Evolutionary conservation across 805 yeast species (phyloP).

Genomic region (Metschnikowia corniflorae): DNA sequence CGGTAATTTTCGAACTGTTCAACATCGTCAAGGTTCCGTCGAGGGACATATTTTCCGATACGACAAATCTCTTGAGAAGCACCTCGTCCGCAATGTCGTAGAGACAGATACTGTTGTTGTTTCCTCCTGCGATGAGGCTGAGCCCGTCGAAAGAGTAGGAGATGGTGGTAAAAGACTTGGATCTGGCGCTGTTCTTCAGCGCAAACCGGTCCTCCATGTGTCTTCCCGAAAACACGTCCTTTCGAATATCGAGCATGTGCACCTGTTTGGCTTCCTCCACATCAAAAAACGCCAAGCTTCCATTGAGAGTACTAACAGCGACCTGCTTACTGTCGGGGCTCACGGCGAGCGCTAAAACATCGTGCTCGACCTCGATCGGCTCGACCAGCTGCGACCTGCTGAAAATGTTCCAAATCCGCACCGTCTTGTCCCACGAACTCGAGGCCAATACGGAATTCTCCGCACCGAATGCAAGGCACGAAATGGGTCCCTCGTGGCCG

Average conservation of each 20-base stretch:
- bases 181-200: conserved; percentile 74
- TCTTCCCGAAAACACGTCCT: conserved; percentile 86
- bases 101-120: conserved; percentile 83
- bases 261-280: conserved; percentile 76
- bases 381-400: conserved; percentile 84
- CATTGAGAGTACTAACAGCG: conserved; percentile 85
- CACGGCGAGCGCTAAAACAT: conserved; percentile 76
- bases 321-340: conserved; percentile 92
- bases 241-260: conserved; percentile 79
- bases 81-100: conserved; percentile 91
- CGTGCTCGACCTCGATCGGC: conserved; percentile 82
- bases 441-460: conserved; percentile 78
- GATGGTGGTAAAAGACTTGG: conserved; percentile 78
- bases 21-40: conserved; percentile 81
- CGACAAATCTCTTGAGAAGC: conserved; percentile 71
- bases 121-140: conserved; percentile 88
- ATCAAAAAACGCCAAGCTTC: conserved; percentile 81
- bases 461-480: conserved; percentile 78
- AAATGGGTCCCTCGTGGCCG: conserved; percentile 96
- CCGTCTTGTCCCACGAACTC: conserved; percentile 95
- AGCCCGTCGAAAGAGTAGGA: conserved; percentile 87
- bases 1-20: conserved; percentile 81
- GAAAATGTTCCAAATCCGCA: conserved; percentile 89
- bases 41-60: conserved; percentile 84
- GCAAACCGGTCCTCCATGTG: conserved; percentile 77